A percentile compares a stretch with the other conserved stretches of the same genome.
Evolutionary conservation across 2,329 filamentous ascomycete genomes (phyloP).

Genomic region (Metarhizium brunneum): DNA sequence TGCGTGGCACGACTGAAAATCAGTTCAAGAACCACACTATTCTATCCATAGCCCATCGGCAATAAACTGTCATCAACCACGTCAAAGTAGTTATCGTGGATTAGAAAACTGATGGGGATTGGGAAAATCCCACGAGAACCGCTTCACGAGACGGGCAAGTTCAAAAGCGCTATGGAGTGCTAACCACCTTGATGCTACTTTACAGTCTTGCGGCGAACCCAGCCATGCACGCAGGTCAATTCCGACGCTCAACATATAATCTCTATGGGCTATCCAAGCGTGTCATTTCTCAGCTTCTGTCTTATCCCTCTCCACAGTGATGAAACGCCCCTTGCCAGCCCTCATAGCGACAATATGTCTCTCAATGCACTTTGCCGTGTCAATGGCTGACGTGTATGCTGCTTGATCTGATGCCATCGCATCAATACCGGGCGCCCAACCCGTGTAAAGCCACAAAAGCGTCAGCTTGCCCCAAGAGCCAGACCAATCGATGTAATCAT

Average conservation of each 20-base stretch:
- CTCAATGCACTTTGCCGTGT: constrained; percentile 33
- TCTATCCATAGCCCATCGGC: too few relatives aligned
- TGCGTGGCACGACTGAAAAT: too few relatives aligned
- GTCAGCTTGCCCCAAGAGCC: constrained; percentile 44
- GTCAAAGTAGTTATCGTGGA: too few relatives aligned
- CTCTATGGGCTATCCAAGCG: neutral
- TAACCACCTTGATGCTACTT: neutral
- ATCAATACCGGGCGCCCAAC: constrained; percentile 29
- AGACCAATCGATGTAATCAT: constrained; percentile 44
- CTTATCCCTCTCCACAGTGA: constrained; percentile 37
- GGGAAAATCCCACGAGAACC: neutral
- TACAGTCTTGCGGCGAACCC: constrained; percentile 18
- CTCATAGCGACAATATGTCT: constrained; percentile 36
- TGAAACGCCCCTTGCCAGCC: constrained; percentile 37
- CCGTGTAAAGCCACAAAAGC: constrained; percentile 33
- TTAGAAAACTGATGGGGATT: neutral
- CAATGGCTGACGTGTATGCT: constrained; percentile 24
- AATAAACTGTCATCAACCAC: too few relatives aligned
- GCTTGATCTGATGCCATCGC: constrained; percentile 22
- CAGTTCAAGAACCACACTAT: too few relatives aligned
- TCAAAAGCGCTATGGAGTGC: constrained; percentile 6
- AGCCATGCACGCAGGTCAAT: neutral
- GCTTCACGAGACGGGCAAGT: constrained; percentile 6
- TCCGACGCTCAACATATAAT: neutral
- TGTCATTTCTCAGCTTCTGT: constrained; percentile 4